phyloP scores from a whole-genome alignment of 768 basidiomycete species.

The Piloderma croceum region DNA sequence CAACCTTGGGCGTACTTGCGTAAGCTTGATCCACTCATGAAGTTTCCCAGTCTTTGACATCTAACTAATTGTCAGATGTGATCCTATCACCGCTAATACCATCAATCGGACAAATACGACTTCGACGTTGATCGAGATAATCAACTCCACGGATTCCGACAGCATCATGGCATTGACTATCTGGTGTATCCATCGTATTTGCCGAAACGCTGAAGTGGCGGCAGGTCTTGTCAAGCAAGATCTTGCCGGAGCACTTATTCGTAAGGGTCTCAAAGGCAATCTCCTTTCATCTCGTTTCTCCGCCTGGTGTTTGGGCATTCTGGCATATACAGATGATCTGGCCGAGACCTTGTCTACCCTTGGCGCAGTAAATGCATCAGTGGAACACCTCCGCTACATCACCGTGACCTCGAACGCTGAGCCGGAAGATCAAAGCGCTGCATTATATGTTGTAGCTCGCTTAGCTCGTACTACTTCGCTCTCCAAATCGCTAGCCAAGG shows the following conservation, averaged over 20 bases:
- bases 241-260: constrained; percentile 11
- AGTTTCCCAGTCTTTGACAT: not conserved
- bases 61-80: constrained; percentile 10
- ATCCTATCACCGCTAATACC: constrained; percentile 22
- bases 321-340: constrained; percentile 18
- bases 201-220: constrained; percentile 19
- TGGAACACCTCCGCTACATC: constrained; percentile 15
- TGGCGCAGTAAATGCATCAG: constrained; percentile 12
- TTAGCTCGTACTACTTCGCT: constrained; percentile 23
- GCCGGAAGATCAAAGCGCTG: constrained; percentile 17
- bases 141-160: constrained; percentile 16
- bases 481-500: constrained; percentile 18
- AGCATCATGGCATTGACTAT: constrained; percentile 17
- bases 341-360: constrained; percentile 17
- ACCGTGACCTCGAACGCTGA: constrained; percentile 5
- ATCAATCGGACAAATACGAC: constrained; percentile 22
- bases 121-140: constrained; percentile 18
- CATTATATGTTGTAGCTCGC: constrained; percentile 20
- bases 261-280: constrained; percentile 16
- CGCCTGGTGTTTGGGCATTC: constrained; percentile 20
- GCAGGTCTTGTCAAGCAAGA: constrained; percentile 19
- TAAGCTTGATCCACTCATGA: constrained; percentile 5
- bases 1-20: constrained; percentile 20
- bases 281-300: constrained; percentile 9
- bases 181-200: constrained; percentile 22